Base-by-base conservation (phyloP, 169 alveolate species). In the Eimeria sp. region DNA sequence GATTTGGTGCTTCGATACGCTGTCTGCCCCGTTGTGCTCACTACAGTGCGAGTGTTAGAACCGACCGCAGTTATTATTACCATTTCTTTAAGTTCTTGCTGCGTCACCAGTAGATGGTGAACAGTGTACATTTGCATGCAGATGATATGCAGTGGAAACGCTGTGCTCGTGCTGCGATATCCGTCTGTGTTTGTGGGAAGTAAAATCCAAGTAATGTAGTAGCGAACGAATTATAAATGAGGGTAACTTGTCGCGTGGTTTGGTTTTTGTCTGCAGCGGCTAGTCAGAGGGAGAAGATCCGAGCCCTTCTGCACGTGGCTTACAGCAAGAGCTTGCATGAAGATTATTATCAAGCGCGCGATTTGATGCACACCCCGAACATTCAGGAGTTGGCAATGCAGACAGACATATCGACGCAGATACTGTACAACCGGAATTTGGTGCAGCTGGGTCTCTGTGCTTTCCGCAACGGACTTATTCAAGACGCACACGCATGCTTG, bases 371-470 rank as follows among this genome's bases (percentile, higher is more conserved):
- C 91, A 97, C 98, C 20, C 97, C 99, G 47, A 98, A 98, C 90
- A 97, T 98, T 40, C 99, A 98, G 67, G 99, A 98, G 95, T 96
- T 98, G 97, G 99, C 99, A 34, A 94, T 97, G 63, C 98, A 98
- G 96, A 97, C 99, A 65, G 99, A 98, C 82, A 98, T 98, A 61
- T 96, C 97, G 34, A 98, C 99, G 89, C 99, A 99, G 98, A 98
- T 99, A 57, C 96, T 99, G 92, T 99, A 98, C 97, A 99, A 99
- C 97, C 97, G 99, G 92, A 98, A 99, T 94, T 95, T 99, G 70
- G 99, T 99, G 2, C 99, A 99, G 97, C 97, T 99, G 92, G 99
- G 99, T 6, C 97, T 99, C 57, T 98, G 99, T 86, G 99, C 99
- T 40, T 99, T 99, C 98, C 97, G 99, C 72, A 97, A 97, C 95